A percentile compares a stretch with the other conserved stretches of the same genome.
phyloP scores from a whole-genome alignment of 2,329 filamentous ascomycete species.

The Incumbomyces delicatus region DNA sequence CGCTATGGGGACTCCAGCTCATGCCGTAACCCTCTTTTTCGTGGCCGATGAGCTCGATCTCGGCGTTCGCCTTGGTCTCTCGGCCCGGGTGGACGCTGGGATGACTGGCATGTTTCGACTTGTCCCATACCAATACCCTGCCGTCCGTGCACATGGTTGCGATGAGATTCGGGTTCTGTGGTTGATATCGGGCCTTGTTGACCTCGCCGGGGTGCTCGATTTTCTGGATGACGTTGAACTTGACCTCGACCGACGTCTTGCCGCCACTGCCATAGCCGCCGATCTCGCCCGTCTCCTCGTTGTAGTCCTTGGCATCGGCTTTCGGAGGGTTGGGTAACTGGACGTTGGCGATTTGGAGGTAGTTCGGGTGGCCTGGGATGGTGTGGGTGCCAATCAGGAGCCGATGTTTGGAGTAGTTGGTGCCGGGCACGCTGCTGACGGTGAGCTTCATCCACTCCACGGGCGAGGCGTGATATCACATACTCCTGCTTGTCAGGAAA shows the following conservation, averaged over 20 bases:
- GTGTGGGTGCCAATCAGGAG: slow-evolving; percentile 92
- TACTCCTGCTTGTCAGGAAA: slow-evolving; percentile 84
- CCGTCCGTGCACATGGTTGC: slow-evolving; percentile 85
- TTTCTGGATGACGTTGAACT: slow-evolving; percentile 86
- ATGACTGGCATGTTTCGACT: slow-evolving; percentile 78
- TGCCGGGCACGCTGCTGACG: slow-evolving; percentile 56
- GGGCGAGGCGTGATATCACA: slow-evolving; percentile 18
- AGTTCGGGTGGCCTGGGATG: slow-evolving; percentile 74
- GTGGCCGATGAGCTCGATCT: slow-evolving; percentile 79
- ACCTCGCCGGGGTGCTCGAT: slow-evolving; percentile 96
- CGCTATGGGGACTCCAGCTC: slow-evolving; percentile 78
- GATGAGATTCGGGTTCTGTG: slow-evolving; percentile 93
- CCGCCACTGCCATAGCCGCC: slow-evolving; percentile 76
- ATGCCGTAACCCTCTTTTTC: slow-evolving; percentile 83
- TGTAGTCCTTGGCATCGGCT: slow-evolving; percentile 73
- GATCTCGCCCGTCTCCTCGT: slow-evolving; percentile 85
- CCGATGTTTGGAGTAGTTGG: slow-evolving; percentile 78
- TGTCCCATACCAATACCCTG: slow-evolving; percentile 85
- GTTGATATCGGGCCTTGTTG: slow-evolving; percentile 96
- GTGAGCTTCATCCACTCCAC: slow-evolving; percentile 7
- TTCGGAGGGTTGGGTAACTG: slow-evolving; percentile 70
- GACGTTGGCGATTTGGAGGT: slow-evolving; percentile 87
- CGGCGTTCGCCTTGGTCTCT: slow-evolving; percentile 54
- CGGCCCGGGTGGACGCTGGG: slow-evolving; percentile 46
- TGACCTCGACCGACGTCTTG: slow-evolving; percentile 60